A percentile compares a stretch with the other conserved stretches of the same genome.
Evolutionary conservation across 768 basidiomycete genomes (phyloP).

Genomic region (Psilocybe tampanensis): DNA sequence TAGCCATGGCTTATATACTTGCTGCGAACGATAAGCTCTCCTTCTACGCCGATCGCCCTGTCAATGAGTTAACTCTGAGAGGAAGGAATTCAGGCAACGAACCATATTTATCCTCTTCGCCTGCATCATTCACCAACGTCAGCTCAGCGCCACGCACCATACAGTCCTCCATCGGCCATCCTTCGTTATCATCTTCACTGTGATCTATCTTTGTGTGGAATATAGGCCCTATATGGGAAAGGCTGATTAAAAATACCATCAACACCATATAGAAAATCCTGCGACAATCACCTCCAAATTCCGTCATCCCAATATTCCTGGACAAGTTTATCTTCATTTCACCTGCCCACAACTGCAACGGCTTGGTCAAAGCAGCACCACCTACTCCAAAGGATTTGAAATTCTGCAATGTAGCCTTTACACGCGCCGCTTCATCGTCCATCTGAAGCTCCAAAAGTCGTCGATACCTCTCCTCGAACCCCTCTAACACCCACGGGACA

Average conservation of each 20-base stretch:
- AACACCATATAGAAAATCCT: neutral
- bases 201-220: conserved; percentile 17
- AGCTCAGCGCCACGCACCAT: conserved; percentile 20
- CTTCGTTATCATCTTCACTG: conserved; percentile 7
- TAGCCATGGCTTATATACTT: conserved; percentile 23
- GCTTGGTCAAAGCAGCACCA: conserved; percentile 22
- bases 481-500: conserved; percentile 31
- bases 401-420: conserved; percentile 11
- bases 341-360: conserved; percentile 22
- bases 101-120: conserved; percentile 14
- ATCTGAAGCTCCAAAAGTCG: neutral
- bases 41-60: conserved; percentile 12
- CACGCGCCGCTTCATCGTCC: conserved; percentile 1
- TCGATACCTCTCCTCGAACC: conserved; percentile 14
- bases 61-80: neutral
- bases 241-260: neutral
- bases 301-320: conserved; percentile 31
- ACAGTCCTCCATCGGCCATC: conserved; percentile 19
- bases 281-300: conserved; percentile 22
- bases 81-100: neutral
- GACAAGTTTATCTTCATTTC: conserved; percentile 17
- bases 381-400: conserved; percentile 23
- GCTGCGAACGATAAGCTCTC: conserved; percentile 28
- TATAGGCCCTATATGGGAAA: conserved; percentile 17
- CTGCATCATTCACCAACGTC: conserved; percentile 19